A percentile compares a stretch with the other conserved stretches of the same genome.
Evolutionary conservation across 2,329 filamentous ascomycete genomes (phyloP).

Genomic region (Fusarium sp.): DNA sequence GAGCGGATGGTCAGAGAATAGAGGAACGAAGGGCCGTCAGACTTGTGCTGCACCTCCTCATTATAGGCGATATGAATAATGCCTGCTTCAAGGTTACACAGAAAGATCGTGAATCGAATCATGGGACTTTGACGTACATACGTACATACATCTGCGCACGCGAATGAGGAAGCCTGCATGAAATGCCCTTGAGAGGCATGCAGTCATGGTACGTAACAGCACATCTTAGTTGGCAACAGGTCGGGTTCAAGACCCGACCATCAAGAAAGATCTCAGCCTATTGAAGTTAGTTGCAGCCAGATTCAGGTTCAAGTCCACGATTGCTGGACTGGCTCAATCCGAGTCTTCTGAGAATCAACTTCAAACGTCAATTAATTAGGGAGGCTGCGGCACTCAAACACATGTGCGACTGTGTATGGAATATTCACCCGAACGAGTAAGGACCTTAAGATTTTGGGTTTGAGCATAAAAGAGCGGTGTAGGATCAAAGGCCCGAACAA

Average conservation of each 20-base stretch:
- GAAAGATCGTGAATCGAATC: constrained; percentile 37
- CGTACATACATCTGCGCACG: constrained; percentile 36
- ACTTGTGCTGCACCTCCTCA: constrained; percentile 27
- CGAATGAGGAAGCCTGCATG: constrained; percentile 46
- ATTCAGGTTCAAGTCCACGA: constrained; percentile 21
- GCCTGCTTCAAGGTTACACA: constrained; percentile 33
- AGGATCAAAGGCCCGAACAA: constrained; percentile 37
- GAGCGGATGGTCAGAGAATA: neutral
- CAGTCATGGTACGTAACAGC: constrained; percentile 47
- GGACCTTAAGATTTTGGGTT: constrained; percentile 38
- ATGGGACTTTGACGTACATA: constrained; percentile 37
- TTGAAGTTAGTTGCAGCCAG: constrained; percentile 34
- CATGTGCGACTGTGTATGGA: constrained; percentile 16
- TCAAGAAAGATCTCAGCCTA: constrained; percentile 29
- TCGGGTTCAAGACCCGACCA: constrained; percentile 33
- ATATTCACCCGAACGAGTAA: constrained; percentile 38
- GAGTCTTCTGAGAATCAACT: constrained; percentile 25
- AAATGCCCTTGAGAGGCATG: constrained; percentile 46
- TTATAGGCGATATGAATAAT: constrained; percentile 23
- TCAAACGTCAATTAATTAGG: constrained; percentile 17
- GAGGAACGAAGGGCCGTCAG: constrained; percentile 27
- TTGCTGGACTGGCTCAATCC: constrained; percentile 24
- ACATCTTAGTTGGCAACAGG: constrained; percentile 36
- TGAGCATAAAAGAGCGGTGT: constrained; percentile 47
- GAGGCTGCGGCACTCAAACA: constrained; percentile 32